phyloP scores from a whole-genome alignment of 2,329 filamentous ascomycete species.

The Pseudocercospora eumusae region DNA sequence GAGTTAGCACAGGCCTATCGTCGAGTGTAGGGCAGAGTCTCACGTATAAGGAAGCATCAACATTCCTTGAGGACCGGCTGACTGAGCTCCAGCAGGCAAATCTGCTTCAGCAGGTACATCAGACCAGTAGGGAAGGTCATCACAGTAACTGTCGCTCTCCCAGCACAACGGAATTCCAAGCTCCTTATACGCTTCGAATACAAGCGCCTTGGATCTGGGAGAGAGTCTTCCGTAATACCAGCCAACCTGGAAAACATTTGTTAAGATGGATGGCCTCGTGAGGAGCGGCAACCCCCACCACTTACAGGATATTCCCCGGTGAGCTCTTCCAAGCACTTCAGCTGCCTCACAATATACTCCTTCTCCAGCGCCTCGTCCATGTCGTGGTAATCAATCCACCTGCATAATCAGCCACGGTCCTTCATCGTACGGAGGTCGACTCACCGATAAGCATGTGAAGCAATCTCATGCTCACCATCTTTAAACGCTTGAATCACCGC shows the following conservation, averaged over 20 bases:
- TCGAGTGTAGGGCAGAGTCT: not conserved
- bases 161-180: constrained; percentile 53
- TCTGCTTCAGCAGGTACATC: constrained; percentile 37
- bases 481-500: constrained; percentile 49
- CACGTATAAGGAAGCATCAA: constrained; percentile 58
- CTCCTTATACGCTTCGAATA: constrained; percentile 55
- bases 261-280: not conserved
- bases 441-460: constrained; percentile 49
- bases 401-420: not conserved
- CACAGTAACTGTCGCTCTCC: constrained; percentile 55
- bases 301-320: constrained; percentile 47
- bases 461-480: constrained; percentile 53
- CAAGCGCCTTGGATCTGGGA: constrained; percentile 49
- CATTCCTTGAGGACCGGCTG: constrained; percentile 48
- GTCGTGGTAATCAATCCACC: constrained; percentile 53
- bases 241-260: constrained; percentile 31
- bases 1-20: not conserved
- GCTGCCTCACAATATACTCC: constrained; percentile 44
- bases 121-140: constrained; percentile 58
- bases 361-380: constrained; percentile 51
- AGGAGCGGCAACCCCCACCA: not conserved
- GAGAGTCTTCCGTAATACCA: constrained; percentile 54
- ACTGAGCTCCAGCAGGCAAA: constrained; percentile 49
- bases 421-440: not conserved
- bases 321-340: constrained; percentile 45